phyloP scores from a whole-genome alignment of 106 monocot species.

The Hemerocallis citrina region DNA sequence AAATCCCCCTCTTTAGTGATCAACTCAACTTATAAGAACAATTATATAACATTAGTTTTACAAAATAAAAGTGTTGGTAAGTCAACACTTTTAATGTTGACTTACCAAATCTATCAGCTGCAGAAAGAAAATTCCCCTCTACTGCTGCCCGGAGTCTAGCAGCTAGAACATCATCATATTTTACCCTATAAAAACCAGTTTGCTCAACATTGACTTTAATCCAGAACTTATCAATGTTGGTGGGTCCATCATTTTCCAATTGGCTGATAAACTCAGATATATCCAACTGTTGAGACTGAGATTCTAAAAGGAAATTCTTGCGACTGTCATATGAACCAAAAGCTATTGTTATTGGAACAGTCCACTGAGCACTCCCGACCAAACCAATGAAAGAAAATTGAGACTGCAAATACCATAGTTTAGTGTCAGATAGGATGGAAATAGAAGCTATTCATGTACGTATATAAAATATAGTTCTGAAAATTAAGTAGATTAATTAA shows the following conservation, averaged over 20 bases:
- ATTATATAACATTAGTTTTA: too few species aligned
- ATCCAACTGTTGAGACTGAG: slow-evolving; percentile 27
- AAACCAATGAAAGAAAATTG: slow-evolving; percentile 66
- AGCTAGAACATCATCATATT: slow-evolving; percentile 58
- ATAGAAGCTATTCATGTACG: too few species aligned
- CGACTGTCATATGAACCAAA: slow-evolving; percentile 37
- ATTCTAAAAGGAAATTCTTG: slow-evolving; percentile 47
- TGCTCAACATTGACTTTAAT: slow-evolving; percentile 71
- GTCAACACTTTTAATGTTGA: not conserved
- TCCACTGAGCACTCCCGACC: slow-evolving; percentile 56
- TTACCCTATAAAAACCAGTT: slow-evolving; percentile 71
- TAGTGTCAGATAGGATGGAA: not conserved
- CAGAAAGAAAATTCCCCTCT: slow-evolving; percentile 34
- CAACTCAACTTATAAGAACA: too few species aligned
- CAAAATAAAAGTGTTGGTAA: too few species aligned
- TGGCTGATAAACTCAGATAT: slow-evolving; percentile 11
- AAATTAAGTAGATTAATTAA: too few species aligned
- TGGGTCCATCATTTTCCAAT: not conserved
- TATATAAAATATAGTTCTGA: too few species aligned
- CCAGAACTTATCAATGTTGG: slow-evolving; percentile 18
- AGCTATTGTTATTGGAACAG: slow-evolving; percentile 65
- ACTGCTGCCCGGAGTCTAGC: slow-evolving; percentile 49
- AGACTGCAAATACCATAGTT: slow-evolving; percentile 28
- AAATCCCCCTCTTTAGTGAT: too few species aligned
- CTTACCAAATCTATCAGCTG: slow-evolving; percentile 65